phyloP scores from a whole-genome alignment of 495 filamentous ascomycete genomes.

The Antarctomyces pellizariae region DNA sequence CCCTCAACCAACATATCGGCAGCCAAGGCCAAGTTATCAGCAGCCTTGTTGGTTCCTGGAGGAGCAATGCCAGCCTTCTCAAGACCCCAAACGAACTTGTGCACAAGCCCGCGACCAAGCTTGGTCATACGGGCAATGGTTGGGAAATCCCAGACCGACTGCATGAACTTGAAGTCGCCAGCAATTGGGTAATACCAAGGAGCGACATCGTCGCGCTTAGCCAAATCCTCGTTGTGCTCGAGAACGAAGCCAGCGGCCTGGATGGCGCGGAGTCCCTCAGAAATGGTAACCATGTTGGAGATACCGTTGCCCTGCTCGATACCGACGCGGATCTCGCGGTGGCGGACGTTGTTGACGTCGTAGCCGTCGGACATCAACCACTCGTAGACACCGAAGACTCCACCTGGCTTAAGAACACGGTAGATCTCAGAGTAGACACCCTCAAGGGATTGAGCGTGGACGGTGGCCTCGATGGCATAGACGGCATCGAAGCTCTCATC shows the following conservation, averaged over 20 bases:
- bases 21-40: constrained; percentile 61
- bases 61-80: constrained; percentile 61
- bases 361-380: constrained; percentile 98
- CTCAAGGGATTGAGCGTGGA: constrained; percentile 83
- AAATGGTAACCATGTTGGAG: constrained; percentile 90
- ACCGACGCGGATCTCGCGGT: constrained; percentile 76
- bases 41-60: constrained; percentile 80
- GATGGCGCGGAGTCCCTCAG: constrained; percentile 65
- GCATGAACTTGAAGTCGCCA: constrained; percentile 57
- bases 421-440: constrained; percentile 89
- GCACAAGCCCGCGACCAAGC: constrained; percentile 48
- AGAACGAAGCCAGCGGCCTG: constrained; percentile 76
- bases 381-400: constrained; percentile 92
- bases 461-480: constrained; percentile 94
- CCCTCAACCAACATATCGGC: constrained; percentile 79
- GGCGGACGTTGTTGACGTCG: constrained; percentile 68
- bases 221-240: constrained; percentile 72
- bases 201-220: constrained; percentile 47
- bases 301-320: constrained; percentile 97
- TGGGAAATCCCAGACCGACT: constrained; percentile 53
- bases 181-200: constrained; percentile 95
- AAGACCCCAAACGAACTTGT: constrained; percentile 56
- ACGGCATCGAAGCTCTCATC: constrained; percentile 84
- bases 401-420: constrained; percentile 89
- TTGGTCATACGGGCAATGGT: constrained; percentile 84